Evolutionary conservation across 371 early-diverging fungal species (phyloP).

Genomic region (Cokeromyces recurvatus): DNA sequence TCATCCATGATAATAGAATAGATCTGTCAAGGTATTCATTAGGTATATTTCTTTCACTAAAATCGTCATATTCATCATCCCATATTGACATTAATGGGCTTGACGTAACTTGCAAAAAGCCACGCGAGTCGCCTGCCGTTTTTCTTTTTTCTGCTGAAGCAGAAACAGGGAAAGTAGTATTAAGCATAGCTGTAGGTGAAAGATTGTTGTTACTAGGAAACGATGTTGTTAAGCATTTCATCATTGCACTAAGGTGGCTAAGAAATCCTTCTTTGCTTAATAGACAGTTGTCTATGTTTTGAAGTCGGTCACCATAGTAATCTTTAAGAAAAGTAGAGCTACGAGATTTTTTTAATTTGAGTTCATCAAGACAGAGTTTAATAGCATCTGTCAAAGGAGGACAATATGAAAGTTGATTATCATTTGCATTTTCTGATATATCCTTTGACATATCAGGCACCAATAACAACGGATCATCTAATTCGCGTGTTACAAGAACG

Average conservation of each 20-base stretch:
- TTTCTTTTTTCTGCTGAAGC: constrained; percentile 9
- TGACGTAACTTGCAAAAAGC: constrained; percentile 27
- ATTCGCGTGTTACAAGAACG: constrained; percentile 19
- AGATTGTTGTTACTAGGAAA: constrained; percentile 1
- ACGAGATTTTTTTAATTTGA: constrained; percentile 18
- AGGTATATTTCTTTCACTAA: constrained; percentile 13
- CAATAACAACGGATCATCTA: constrained; percentile 18
- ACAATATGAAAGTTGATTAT: background rate
- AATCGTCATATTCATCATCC: constrained; percentile 17
- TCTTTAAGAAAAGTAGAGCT: constrained; percentile 29
- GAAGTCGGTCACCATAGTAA: constrained; percentile 17
- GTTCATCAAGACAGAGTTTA: constrained; percentile 16
- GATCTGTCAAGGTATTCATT: constrained; percentile 30
- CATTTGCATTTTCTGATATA: background rate
- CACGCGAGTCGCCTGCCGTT: constrained; percentile 22
- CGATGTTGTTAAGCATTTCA: constrained; percentile 29
- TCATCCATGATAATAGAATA: constrained; percentile 33
- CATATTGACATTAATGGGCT: constrained; percentile 7
- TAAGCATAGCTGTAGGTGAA: background rate
- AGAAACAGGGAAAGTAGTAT: background rate
- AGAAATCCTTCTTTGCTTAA: constrained; percentile 39
- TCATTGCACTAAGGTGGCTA: constrained; percentile 37
- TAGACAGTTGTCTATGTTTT: constrained; percentile 18
- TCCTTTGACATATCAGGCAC: background rate
- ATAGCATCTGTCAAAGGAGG: constrained; percentile 18